Conservation (phyloP, 202 grass and related monocot species). For the Digitaria exilis region DNA sequence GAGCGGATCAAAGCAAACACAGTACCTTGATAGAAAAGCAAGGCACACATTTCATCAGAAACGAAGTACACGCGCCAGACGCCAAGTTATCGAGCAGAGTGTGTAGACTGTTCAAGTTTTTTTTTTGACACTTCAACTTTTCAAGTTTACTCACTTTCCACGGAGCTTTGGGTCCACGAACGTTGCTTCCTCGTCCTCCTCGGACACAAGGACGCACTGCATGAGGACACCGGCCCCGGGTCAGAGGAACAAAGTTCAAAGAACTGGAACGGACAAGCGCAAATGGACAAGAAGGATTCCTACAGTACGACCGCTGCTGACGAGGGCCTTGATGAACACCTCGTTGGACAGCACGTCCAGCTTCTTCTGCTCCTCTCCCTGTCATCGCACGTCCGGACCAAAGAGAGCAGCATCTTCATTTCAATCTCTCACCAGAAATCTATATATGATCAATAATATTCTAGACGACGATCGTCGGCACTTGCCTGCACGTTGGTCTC, state of each 20-base stretch:
- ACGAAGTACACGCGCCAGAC: not conserved
- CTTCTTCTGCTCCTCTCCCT: constrained; percentile 99
- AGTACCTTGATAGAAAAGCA: constrained; percentile 61
- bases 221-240: not conserved
- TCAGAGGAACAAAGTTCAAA: not conserved
- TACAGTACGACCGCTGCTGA: constrained; percentile 95
- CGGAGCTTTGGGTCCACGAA: constrained; percentile 83
- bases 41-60: not conserved
- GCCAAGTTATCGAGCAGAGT: not conserved
- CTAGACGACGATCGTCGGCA: too few species aligned
- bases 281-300: not conserved
- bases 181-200: constrained; percentile 93
- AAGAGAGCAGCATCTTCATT: not conserved
- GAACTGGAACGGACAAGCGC: not conserved
- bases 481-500: constrained; percentile 95
- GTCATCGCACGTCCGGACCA: not conserved
- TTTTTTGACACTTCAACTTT: too few species aligned
- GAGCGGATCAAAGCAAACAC: constrained; percentile 95
- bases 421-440: not conserved
- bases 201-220: constrained; percentile 91
- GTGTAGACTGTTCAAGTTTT: too few species aligned
- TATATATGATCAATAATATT: too few species aligned
- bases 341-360: constrained; percentile 97
- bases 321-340: constrained; percentile 94
- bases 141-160: constrained; percentile 63